Conservation (phyloP, 1,139 yeast species). For the Taphrina confusa region DNA sequence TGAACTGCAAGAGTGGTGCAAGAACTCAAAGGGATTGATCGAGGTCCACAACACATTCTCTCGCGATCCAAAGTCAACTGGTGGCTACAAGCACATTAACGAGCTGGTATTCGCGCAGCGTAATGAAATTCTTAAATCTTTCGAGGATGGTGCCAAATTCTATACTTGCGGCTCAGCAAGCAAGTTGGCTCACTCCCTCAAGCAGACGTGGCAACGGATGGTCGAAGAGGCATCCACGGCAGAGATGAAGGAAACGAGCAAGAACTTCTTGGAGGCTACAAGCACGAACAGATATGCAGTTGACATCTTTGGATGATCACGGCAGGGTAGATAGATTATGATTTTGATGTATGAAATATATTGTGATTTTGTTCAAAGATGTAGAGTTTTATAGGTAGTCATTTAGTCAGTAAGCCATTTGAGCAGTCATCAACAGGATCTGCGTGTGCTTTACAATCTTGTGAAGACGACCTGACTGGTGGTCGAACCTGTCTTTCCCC, state of each 20-base stretch:
- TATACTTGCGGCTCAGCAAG: slow-evolving; percentile 33
- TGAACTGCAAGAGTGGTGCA: slow-evolving; percentile 37
- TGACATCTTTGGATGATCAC: slow-evolving; percentile 20
- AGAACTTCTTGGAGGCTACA: slow-evolving; percentile 17
- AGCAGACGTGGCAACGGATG: slow-evolving; percentile 27
- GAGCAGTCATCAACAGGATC: neutral
- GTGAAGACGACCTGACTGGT: slow-evolving; percentile 13
- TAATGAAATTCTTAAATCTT: slow-evolving; percentile 7
- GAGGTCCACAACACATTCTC: slow-evolving; percentile 16
- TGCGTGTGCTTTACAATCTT: neutral
- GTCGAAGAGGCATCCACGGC: slow-evolving; percentile 6
- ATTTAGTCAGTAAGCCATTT: too few relatives aligned
- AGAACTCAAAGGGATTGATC: slow-evolving; percentile 3
- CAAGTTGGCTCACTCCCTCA: slow-evolving; percentile 26
- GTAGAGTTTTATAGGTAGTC: too few relatives aligned
- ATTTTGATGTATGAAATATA: too few relatives aligned
- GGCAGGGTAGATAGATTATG: too few relatives aligned
- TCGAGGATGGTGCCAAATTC: slow-evolving; percentile 18
- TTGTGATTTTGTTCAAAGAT: too few relatives aligned
- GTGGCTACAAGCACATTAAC: slow-evolving; percentile 26
- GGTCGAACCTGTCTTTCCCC: slow-evolving; percentile 9
- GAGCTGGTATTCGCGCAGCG: slow-evolving; percentile 21
- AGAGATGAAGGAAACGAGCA: neutral
- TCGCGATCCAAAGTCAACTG: slow-evolving; percentile 14
- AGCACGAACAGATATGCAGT: slow-evolving; percentile 29